These are phyloP conservation scores for Ophiognomonia clavigignenti-juglandacearum DNA, from an alignment of 2,329 filamentous ascomycete genomes.

Conservation along the genomic window DNA sequence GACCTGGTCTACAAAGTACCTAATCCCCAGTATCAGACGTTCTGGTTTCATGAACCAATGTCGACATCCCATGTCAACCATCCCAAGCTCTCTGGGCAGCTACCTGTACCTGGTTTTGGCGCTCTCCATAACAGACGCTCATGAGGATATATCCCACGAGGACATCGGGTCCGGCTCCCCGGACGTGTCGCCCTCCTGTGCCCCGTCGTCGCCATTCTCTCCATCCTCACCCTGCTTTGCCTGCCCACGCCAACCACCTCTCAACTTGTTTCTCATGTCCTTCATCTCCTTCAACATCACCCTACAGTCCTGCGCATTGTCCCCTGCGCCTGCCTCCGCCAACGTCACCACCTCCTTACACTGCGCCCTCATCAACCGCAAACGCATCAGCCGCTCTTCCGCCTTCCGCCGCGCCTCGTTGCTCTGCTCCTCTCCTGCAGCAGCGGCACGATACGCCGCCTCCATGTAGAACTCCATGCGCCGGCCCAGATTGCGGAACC, in stretches of 20 bases:
- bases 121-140: too few relatives aligned
- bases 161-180: too few relatives aligned
- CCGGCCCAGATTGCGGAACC: background rate
- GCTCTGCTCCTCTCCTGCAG: background rate
- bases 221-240: background rate
- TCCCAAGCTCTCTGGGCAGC: too few relatives aligned
- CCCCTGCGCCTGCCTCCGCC: background rate
- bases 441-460: background rate
- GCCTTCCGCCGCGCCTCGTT: background rate
- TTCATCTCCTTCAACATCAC: slow-evolving; percentile 6
- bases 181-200: too few relatives aligned
- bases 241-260: background rate
- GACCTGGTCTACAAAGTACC: too few relatives aligned
- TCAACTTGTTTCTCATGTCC: background rate
- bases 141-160: too few relatives aligned
- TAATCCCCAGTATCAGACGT: too few relatives aligned
- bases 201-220: background rate
- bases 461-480: background rate
- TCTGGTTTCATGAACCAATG: too few relatives aligned
- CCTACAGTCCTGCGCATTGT: slow-evolving; percentile 3
- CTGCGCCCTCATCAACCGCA: background rate
- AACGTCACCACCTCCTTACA: background rate
- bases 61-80: too few relatives aligned
- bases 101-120: too few relatives aligned
- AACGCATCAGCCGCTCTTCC: background rate